phyloP scores from a whole-genome alignment of 2,329 filamentous ascomycete genomes.

The Trichoderma koningiopsis region DNA sequence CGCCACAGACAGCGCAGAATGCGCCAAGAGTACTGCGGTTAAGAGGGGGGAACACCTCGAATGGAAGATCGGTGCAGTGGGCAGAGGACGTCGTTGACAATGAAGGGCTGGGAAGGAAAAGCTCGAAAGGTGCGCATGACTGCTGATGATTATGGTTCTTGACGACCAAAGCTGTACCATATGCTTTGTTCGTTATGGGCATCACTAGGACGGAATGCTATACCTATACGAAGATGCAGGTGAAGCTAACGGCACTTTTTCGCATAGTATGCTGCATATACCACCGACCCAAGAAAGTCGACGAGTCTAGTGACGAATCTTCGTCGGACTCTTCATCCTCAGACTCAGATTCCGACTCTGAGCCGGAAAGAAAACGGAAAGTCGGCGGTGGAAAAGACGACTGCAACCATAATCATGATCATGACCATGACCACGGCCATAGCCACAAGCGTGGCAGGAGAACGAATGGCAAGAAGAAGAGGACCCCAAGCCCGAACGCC shows the following conservation, averaged over 20 bases:
- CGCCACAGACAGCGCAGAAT: slow-evolving; percentile 36
- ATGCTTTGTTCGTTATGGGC: not conserved
- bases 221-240: not conserved
- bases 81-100: slow-evolving; percentile 93
- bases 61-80: slow-evolving; percentile 77
- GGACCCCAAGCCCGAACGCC: slow-evolving; percentile 71
- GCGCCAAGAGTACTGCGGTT: slow-evolving; percentile 52
- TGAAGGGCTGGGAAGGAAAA: slow-evolving; percentile 91
- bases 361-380: slow-evolving; percentile 43
- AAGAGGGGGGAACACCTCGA: slow-evolving; percentile 50
- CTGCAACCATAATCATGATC: slow-evolving; percentile 41
- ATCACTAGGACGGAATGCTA: not conserved
- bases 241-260: not conserved
- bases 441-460: slow-evolving; percentile 33
- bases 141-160: not conserved
- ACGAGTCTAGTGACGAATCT: slow-evolving; percentile 75
- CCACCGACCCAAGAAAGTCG: slow-evolving; percentile 78
- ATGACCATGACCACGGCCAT: slow-evolving; percentile 32
- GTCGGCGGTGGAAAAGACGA: slow-evolving; percentile 37
- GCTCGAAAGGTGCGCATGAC: slow-evolving; percentile 80
- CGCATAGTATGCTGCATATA: slow-evolving; percentile 95
- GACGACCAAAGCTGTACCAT: not conserved
- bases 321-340: slow-evolving; percentile 54
- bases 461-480: slow-evolving; percentile 41
- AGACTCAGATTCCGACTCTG: slow-evolving; percentile 55